phyloP scores from a whole-genome alignment of 164 flowering plant species.

The Tetrastigma voinierianum region DNA sequence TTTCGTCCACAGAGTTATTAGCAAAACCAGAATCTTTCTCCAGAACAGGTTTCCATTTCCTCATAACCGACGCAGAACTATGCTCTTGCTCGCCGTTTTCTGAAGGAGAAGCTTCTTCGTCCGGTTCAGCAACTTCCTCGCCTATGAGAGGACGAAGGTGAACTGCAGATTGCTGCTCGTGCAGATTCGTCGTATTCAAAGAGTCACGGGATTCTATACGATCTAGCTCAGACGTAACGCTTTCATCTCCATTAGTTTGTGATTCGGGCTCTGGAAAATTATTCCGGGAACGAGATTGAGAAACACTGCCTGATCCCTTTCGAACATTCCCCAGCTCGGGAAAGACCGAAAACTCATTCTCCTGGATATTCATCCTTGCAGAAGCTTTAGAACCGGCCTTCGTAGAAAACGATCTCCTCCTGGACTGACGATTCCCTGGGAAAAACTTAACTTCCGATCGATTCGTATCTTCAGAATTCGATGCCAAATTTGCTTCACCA shows the following conservation, averaged over 20 bases:
- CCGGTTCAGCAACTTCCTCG: slow-evolving; percentile 14
- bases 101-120: slow-evolving; percentile 17
- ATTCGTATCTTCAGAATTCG: slow-evolving; percentile 28
- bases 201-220: slow-evolving; percentile 11
- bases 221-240: slow-evolving; percentile 16
- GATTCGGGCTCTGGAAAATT: slow-evolving; percentile 4
- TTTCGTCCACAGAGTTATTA: no score
- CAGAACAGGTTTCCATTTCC: slow-evolving; percentile 52
- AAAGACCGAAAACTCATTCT: slow-evolving; percentile 16
- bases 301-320: slow-evolving; percentile 7
- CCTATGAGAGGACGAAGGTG: slow-evolving; percentile 8
- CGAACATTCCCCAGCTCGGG: slow-evolving; percentile 15
- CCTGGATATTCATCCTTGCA: slow-evolving; percentile 14
- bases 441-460: slow-evolving; percentile 13
- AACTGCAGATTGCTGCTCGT: slow-evolving; percentile 5
- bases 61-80: slow-evolving; percentile 27
- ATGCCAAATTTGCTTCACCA: slow-evolving; percentile 9
- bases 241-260: slow-evolving; percentile 13
- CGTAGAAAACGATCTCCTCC: slow-evolving; percentile 22
- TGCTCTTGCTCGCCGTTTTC: slow-evolving; percentile 22
- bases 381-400: slow-evolving; percentile 20
- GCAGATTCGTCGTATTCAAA: slow-evolving; percentile 4
- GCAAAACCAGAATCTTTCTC: slow-evolving; percentile 26
- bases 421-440: no score
- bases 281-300: slow-evolving; percentile 18